Percentiles rank a stretch among this genome's conserved stretches.
These are phyloP conservation scores for Coemansia biformis DNA, from an alignment of 192 early-diverging fungal species.

Conservation along the genomic window DNA sequence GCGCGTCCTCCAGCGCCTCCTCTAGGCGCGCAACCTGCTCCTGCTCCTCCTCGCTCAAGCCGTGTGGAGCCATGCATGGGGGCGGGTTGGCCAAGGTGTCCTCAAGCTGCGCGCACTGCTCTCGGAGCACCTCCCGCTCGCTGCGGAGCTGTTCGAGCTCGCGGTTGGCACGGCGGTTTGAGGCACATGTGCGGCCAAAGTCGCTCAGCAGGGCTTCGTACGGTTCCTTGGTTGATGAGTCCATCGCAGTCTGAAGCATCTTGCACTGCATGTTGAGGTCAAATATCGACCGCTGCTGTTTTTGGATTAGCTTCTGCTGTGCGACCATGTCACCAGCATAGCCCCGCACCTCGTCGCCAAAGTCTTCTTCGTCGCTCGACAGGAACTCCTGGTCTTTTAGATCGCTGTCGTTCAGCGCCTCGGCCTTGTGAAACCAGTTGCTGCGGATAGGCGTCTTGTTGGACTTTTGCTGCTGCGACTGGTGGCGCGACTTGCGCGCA, in stretches of 20 bases:
- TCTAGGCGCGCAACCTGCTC: constrained; percentile 6
- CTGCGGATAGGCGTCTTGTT: constrained; percentile 37
- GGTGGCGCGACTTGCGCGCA: constrained; percentile 18
- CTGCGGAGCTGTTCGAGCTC: constrained; percentile 20
- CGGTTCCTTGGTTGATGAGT: constrained; percentile 17
- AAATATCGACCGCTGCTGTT: constrained; percentile 47
- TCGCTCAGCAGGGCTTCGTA: constrained; percentile 22
- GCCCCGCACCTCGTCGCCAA: constrained; percentile 26
- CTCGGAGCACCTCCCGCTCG: constrained; percentile 13
- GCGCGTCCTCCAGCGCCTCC: constrained; percentile 5
- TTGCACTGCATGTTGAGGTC: constrained; percentile 39
- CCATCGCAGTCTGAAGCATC: constrained; percentile 28
- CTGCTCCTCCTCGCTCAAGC: constrained; percentile 12
- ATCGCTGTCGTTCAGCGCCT: constrained; percentile 42
- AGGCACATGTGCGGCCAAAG: constrained; percentile 35
- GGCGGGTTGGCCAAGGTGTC: constrained; percentile 12
- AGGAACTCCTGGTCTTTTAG: constrained; percentile 38
- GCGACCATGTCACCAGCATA: constrained; percentile 42
- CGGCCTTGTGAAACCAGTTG: constrained; percentile 41
- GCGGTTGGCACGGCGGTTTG: constrained; percentile 40
- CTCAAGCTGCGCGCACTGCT: constrained; percentile 9
- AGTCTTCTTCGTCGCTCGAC: constrained; percentile 50
- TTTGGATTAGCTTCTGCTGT: constrained; percentile 48
- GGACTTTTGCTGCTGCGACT: constrained; percentile 15
- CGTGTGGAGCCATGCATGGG: constrained; percentile 17